Base-by-base conservation (phyloP, 139 green algal genomes). In the Penium margaritaceum region DNA sequence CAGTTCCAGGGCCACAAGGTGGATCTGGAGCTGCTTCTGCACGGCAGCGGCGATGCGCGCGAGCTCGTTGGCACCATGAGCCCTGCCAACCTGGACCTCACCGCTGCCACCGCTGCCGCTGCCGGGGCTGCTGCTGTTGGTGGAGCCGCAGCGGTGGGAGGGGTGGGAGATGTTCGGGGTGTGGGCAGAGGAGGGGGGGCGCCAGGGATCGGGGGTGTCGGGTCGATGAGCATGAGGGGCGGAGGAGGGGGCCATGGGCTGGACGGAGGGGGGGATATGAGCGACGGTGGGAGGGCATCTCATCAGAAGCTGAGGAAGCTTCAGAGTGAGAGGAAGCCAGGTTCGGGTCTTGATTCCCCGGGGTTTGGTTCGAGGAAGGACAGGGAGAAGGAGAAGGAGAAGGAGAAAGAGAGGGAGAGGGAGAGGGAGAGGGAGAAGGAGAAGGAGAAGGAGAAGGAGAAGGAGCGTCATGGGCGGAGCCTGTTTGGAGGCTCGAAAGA, bases 1-100 rank as follows among this genome's bases (percentile, higher is more conserved):
- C n/a, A n/a, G n/a, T n/a, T n/a, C n/a, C 14, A 33, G 14, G 47
- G 47, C 12, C 47, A 60, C n/a, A 60, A 60, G 47, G 47, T 60
- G 9, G 47, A 60, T 21, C 47, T 60, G 47, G 47, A 60, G 47
- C 19, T 60, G 21, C 47, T 33, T n/a, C 47, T 60, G 47, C 47
- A 60, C 19, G 47, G 47, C 47, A 24, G n/a, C 9, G 47, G 47
- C 47, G 47, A 60, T n/a, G 30, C 29, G 5, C 29, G 30, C 9
- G 47, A 60, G n/a, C 47, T 60, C 14, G 47, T 60, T n/a, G 47
- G 47, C 19, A 60, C 47, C 17, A 60, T 60, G 47, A 60, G n/a
- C n/a, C 47, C 30, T 7, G 47, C 47, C 19, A 60, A 60, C 47
- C 47, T 24, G 47, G 47, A 60, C 14, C 47, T 60, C 19, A 60